Conservation (phyloP, 768 basidiomycete species). For the Tricholoma hemisulphureum region DNA sequence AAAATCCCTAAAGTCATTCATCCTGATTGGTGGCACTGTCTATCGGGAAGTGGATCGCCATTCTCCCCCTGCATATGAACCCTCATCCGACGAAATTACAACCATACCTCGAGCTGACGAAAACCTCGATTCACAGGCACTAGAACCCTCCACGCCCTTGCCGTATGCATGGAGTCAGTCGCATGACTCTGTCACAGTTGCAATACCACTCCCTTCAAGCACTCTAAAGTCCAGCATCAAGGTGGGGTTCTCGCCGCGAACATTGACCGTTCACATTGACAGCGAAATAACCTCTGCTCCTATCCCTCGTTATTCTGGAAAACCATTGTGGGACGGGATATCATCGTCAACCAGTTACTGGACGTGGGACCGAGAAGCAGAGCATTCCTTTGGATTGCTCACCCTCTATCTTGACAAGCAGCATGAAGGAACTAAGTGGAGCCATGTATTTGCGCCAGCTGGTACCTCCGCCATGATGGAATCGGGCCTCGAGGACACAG, state of each 20-base stretch:
- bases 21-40: conserved; percentile 56
- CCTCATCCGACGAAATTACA: conserved; percentile 62
- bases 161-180: conserved; percentile 96
- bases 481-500: conserved; percentile 44
- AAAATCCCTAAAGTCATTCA: conserved; percentile 41
- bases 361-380: conserved; percentile 86
- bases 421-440: conserved; percentile 82
- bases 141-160: conserved; percentile 50
- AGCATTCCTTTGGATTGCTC: conserved; percentile 64
- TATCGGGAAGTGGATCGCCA: conserved; percentile 46
- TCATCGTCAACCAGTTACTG: conserved; percentile 80
- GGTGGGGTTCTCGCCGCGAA: conserved; percentile 61
- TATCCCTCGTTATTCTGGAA: conserved; percentile 59
- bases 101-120: conserved; percentile 67
- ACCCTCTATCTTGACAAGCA: conserved; percentile 86
- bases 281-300: conserved; percentile 30
- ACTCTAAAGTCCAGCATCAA: conserved; percentile 64
- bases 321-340: conserved; percentile 78
- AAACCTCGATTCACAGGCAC: conserved; percentile 42
- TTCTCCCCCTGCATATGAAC: conserved; percentile 45
- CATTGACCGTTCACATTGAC: conserved; percentile 64
- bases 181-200: conserved; percentile 76
- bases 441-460: conserved; percentile 72
- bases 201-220: conserved; percentile 76
- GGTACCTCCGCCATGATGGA: conserved; percentile 29